These are phyloP conservation scores for Coemansia sp. DNA, from an alignment of 192 early-diverging fungal species.

Conservation along the genomic window DNA sequence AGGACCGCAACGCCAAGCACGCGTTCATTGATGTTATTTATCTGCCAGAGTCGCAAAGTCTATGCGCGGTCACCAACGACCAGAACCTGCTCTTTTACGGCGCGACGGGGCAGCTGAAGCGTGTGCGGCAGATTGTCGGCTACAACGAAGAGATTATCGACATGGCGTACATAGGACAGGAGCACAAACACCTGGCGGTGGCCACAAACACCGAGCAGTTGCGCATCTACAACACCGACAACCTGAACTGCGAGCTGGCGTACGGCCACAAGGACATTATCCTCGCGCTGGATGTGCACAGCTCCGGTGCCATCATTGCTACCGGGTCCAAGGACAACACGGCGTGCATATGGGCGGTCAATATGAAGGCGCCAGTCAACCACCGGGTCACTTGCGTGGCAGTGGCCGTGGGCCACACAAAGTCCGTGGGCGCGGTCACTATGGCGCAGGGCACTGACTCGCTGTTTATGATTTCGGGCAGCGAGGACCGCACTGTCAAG, in stretches of 20 bases:
- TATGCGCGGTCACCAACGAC: constrained; percentile 83
- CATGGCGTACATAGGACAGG: constrained; percentile 70
- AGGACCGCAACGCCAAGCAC: constrained; percentile 73
- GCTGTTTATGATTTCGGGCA: constrained; percentile 77
- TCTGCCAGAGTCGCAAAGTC: constrained; percentile 50
- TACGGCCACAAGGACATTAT: constrained; percentile 91
- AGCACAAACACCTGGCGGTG: constrained; percentile 76
- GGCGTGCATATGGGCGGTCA: constrained; percentile 75
- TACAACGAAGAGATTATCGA: constrained; percentile 97
- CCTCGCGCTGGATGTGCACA: constrained; percentile 70
- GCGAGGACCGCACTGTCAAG: constrained; percentile 95
- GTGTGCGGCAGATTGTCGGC: constrained; percentile 83
- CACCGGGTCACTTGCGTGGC: constrained; percentile 66
- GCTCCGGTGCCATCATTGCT: constrained; percentile 66
- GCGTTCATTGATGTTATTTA: constrained; percentile 73
- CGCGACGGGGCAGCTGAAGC: constrained; percentile 53
- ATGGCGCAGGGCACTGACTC: constrained; percentile 62
- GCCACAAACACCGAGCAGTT: constrained; percentile 94
- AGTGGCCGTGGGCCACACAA: constrained; percentile 84
- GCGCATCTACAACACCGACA: constrained; percentile 78
- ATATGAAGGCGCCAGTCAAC: constrained; percentile 57
- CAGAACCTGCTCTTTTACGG: constrained; percentile 87
- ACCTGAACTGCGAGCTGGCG: constrained; percentile 78
- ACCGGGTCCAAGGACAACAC: constrained; percentile 94
- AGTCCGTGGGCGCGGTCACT: constrained; percentile 87